Base-by-base conservation (phyloP, 345 rosid species). In the Lepidium africanum region DNA sequence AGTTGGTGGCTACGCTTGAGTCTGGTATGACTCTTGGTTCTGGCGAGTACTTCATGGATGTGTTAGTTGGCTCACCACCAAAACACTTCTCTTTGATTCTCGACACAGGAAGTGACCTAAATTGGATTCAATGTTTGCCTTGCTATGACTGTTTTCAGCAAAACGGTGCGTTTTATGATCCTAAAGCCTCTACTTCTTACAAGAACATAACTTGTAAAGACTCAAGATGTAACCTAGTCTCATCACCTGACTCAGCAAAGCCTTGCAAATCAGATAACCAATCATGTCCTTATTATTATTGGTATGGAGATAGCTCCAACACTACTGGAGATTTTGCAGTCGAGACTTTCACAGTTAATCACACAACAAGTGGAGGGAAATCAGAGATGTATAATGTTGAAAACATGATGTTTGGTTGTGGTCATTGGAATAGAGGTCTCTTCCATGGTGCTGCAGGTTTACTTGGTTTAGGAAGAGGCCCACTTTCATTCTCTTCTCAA, bases 41-140 rank as follows among this genome's bases (percentile, higher is more conserved):
- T 0, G 96, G 97, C 5, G 99, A 94, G 76, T 94, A 94, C 68
- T 91, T 94, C 76, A 87, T 94, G 78, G 97, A 94, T 68, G 99
- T 90, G 21, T 83, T 94, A 51, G 75, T 90, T 19, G 99, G 99
- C 63, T 84, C 90, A 2, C 99, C 99, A 50, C 91, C 96, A 10
- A 87, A 83, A 59, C 99, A 88, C 77, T 90, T 81, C 74, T 88
- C 94, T 58, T 82, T 94, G 72, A 94, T 94, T 53, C 92, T 94
- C 19, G 99, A 94, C 78, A 94, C 99, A 9, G 97, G 97, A 5
- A 27, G 32, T 27, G 32, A 27, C 32, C 32, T 27, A 27, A 27
- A 27, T 6, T 27, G 32, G 32, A 27, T 94, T 63, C 99, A 94
- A 38, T 88, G 92, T 33, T 78, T 85, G 4, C 97, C 99, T 68